Evolutionary conservation across 371 early-diverging fungal species (phyloP), one percentile per base, ranked within the genome.

Genomic region (Mortierella sp.): DNA sequence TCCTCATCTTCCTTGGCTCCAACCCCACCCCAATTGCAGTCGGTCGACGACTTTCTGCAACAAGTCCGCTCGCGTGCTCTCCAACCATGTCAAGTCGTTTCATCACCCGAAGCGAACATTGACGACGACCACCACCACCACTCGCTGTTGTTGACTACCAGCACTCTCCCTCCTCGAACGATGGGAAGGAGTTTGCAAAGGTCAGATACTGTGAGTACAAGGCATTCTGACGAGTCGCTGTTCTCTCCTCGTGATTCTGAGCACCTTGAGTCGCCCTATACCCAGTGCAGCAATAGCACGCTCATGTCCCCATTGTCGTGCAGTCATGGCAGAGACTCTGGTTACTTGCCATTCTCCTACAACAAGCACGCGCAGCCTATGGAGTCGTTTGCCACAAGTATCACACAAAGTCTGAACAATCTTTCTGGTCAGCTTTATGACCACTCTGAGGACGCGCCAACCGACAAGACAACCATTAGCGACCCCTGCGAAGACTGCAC

Each of bases 291-390:
- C 16, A 70, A 74, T 10, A 63, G 65, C 19, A 72, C 63, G 26
- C 47, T 77, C 26, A 72, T 79, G 65, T 80, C 77, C 5, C 80
- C 83, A 8, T 14, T 73, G 24, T 78, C 78, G 0, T 52, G 70
- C 50, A 78, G 31, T 10, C 72, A 72, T 21, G 78, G 71, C 24
- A 76, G 72, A 55, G 79, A 84, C 55, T 78, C 84, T 63, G 79
- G 81, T 0, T 81, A 81, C 47, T 44, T 84, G 50, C 70, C 79
- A 0, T 28, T 78, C 4, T 68, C 81, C 0, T 55, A 71, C 54
- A 65, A 52, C 38, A 52, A n/a, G 45, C 16, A 28, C 11, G 57
- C 24, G 2, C 70, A 26, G 9, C 54, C 48, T 11, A 9, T 38
- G 19, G 76, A 57, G 11, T n/a, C 58, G 6, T 28, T 73, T 38